Percentiles rank a stretch among this genome's conserved stretches.
phyloP scores from a whole-genome alignment of 1,284 basidiomycete genomes.

The Heterobasidion parviporum region DNA sequence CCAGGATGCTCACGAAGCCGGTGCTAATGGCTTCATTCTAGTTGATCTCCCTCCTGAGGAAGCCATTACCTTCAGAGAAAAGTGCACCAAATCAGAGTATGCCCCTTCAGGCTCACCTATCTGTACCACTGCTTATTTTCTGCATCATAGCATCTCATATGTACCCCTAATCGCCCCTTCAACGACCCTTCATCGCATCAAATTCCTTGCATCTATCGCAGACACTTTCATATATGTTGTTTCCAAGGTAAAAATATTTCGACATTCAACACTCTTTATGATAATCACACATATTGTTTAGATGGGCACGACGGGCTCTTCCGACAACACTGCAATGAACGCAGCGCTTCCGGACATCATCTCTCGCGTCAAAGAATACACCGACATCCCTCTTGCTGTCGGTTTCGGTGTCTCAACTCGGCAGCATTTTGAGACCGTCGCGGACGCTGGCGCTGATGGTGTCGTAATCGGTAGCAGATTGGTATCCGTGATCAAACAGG shows the following conservation, averaged over 20 bases:
- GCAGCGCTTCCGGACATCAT: constrained; percentile 74
- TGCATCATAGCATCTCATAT: constrained; percentile 75
- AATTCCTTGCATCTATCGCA: constrained; percentile 87
- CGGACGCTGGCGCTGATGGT: constrained; percentile 84
- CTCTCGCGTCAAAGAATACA: constrained; percentile 61
- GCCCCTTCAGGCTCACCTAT: constrained; percentile 19
- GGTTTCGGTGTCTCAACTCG: constrained; percentile 96
- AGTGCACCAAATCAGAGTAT: constrained; percentile 76
- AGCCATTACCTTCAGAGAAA: constrained; percentile 82
- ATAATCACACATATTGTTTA: constrained; percentile 21
- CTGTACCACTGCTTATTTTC: background rate
- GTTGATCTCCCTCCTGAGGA: constrained; percentile 98
- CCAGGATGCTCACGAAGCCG: constrained; percentile 78
- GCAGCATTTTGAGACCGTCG: constrained; percentile 83
- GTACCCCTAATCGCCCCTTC: constrained; percentile 95
- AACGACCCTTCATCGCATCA: constrained; percentile 81
- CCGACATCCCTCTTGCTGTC: constrained; percentile 83
- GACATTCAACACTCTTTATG: background rate
- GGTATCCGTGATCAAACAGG: constrained; percentile 70
- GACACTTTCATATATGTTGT: constrained; percentile 98
- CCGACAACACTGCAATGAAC: constrained; percentile 67
- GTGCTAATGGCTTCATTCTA: constrained; percentile 96
- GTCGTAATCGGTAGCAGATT: constrained; percentile 92
- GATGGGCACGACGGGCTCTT: constrained; percentile 98
- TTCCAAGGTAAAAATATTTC: constrained; percentile 57